Conservation (phyloP, 495 filamentous ascomycete genomes). For the Bathelium albidoporum region DNA sequence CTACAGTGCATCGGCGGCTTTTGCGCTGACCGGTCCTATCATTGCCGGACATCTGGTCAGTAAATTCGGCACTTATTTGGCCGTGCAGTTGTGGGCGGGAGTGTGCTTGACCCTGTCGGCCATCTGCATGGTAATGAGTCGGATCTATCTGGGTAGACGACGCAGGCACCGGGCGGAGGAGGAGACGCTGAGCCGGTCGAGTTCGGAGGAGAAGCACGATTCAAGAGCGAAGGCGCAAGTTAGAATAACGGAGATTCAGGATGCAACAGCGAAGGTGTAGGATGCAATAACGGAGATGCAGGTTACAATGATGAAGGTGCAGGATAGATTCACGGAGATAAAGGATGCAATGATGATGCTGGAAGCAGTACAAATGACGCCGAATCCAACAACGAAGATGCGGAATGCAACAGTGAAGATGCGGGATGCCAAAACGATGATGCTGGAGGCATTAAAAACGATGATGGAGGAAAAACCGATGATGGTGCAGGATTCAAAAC, state of each 20-base stretch:
- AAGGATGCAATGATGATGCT: too few species aligned
- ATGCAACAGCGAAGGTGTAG: too few species aligned
- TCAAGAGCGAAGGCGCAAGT: background rate
- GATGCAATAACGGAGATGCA: background rate
- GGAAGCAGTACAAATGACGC: too few species aligned
- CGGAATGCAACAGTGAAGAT: too few species aligned
- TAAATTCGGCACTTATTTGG: conserved; percentile 17
- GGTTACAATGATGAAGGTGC: background rate
- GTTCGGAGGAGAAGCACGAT: background rate
- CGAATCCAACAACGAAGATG: too few species aligned
- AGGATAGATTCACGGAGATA: too few species aligned
- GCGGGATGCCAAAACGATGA: too few species aligned
- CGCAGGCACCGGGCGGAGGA: background rate
- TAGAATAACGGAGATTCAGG: background rate
- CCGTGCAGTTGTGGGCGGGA: conserved; percentile 30
- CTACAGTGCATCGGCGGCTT: conserved; percentile 29
- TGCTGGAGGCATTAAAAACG: too few species aligned
- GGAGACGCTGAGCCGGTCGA: background rate
- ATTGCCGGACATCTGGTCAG: conserved; percentile 31
- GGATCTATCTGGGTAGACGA: background rate
- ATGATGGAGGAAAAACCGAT: too few species aligned
- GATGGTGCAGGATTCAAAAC: too few species aligned
- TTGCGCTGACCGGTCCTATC: conserved; percentile 32
- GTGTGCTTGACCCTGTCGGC: conserved; percentile 19
- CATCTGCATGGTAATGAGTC: conserved; percentile 20